Evolutionary conservation across 1,139 yeast species (phyloP).

Genomic region (Suhomyces guaymorum): DNA sequence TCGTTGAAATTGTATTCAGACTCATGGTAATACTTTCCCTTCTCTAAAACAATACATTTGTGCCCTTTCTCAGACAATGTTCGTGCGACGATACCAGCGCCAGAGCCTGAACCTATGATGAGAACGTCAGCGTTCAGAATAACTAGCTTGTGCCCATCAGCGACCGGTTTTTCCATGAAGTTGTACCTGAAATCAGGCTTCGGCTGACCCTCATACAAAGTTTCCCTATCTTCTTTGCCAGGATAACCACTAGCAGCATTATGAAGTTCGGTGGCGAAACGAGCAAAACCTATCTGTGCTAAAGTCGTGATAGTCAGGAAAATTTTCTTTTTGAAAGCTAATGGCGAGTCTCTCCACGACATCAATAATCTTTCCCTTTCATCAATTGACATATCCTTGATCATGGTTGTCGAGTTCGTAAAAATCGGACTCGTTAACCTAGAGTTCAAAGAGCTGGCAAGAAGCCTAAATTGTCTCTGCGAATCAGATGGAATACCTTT

Average conservation of each 20-base stretch:
- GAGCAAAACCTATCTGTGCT: slow-evolving; percentile 25
- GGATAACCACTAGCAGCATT: slow-evolving; percentile 38
- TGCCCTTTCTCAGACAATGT: slow-evolving; percentile 48
- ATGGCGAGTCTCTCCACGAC: slow-evolving; percentile 43
- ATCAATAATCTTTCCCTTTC: slow-evolving; percentile 32
- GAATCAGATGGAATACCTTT: slow-evolving; percentile 16
- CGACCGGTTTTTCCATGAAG: slow-evolving; percentile 35
- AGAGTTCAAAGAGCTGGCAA: slow-evolving; percentile 26
- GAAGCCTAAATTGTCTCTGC: slow-evolving; percentile 14
- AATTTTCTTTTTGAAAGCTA: slow-evolving; percentile 31
- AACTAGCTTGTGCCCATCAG: slow-evolving; percentile 33
- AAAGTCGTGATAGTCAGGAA: slow-evolving; percentile 29
- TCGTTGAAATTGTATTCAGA: slow-evolving; percentile 43
- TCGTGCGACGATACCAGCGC: slow-evolving; percentile 60
- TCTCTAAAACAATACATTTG: slow-evolving; percentile 52
- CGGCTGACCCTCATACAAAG: slow-evolving; percentile 29
- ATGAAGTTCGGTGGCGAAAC: slow-evolving; percentile 36
- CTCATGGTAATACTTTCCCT: slow-evolving; percentile 48
- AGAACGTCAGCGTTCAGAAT: slow-evolving; percentile 47
- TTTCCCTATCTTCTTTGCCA: slow-evolving; percentile 31
- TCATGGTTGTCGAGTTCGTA: slow-evolving; percentile 35
- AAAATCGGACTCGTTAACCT: slow-evolving; percentile 38
- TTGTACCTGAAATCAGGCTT: slow-evolving; percentile 31
- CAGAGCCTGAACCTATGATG: slow-evolving; percentile 59
- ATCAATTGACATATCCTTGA: slow-evolving; percentile 38